Evolutionary conservation across 345 rosid species (phyloP), one percentile per base, ranked within the genome.

Genomic region (Salix koriyanagi): DNA sequence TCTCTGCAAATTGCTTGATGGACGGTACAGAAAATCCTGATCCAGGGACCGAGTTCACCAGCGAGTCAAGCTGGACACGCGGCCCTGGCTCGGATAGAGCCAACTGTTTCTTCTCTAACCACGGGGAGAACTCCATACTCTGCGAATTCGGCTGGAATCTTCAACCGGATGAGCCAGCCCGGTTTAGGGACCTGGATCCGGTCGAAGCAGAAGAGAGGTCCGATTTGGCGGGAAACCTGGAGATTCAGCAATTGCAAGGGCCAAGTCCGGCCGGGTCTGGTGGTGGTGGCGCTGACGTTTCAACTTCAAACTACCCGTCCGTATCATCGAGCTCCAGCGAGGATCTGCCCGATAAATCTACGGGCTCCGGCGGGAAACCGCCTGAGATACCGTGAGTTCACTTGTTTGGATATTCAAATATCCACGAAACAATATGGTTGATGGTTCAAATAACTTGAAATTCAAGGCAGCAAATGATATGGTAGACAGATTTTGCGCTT

Each of bases 381-480:
- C 90, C 89, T 50, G 94, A 94, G 90, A 89, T 83, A 87, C 92
- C 97, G 98, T 94, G 97, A 94, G 97, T 90, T 75, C 26, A 58
- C 25, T 23, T 58, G 28, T 58, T 58, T 58, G 62, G 26, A 58
- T 58, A 58, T 58, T 23, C 26, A 23, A 58, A 9, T 58, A 23
- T 23, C 64, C 64, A 58, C 23, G 64, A 58, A 23, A 58, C 52
- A 58, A 21, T 3, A 1, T 58, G 28, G 28, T 58, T 58, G 10
- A 7, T 21, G 67, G 71, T 21, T 30, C 48, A 77, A 77, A 61
- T 74, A 72, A 67, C 10, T 23, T 23, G 37, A n/a, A 69, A 18
- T 44, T 56, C 42, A 26, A 70, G 48, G 75, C 58, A 6, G 18
- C 19, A 64, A 41, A 4, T 18, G n/a, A 32, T 28, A 69, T 15